Conservation (phyloP, 345 rosid genomes). For the Hibiscus syriacus region DNA sequence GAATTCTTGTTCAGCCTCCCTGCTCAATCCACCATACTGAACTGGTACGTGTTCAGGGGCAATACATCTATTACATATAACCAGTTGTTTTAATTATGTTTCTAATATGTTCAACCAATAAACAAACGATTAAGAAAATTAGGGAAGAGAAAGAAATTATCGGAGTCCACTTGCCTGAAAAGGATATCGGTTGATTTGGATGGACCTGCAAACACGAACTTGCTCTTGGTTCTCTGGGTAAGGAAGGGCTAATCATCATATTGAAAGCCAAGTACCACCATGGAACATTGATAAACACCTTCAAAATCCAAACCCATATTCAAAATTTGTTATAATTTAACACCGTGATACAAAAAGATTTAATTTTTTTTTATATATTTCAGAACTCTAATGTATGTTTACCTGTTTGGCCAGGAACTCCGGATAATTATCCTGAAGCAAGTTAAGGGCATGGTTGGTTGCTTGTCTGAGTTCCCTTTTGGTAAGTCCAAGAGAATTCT, state of each 20-base stretch:
- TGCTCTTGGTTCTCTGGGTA: conserved; percentile 89
- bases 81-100: too few relatives aligned
- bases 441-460: conserved; percentile 58
- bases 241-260: conserved; percentile 18
- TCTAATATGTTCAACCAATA: too few relatives aligned
- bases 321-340: not conserved
- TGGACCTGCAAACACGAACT: conserved; percentile 82
- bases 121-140: not conserved
- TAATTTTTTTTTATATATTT: not conserved
- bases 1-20: conserved; percentile 37
- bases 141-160: not conserved
- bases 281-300: conserved; percentile 90
- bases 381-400: not conserved
- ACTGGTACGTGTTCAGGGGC: conserved; percentile 60
- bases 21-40: conserved; percentile 58
- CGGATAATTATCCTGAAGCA: conserved; percentile 68
- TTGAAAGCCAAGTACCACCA: conserved; percentile 96
- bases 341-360: too few relatives aligned
- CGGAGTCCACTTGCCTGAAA: conserved; percentile 32
- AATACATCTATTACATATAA: conserved; percentile 36
- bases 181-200: conserved; percentile 70
- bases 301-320: not conserved
- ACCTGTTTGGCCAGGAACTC: conserved; percentile 65
- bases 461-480: conserved; percentile 59
- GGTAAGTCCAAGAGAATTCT: conserved; percentile 66